Base-by-base conservation (phyloP, 306 rosid genomes). In the Glycyrrhiza uralensis region DNA sequence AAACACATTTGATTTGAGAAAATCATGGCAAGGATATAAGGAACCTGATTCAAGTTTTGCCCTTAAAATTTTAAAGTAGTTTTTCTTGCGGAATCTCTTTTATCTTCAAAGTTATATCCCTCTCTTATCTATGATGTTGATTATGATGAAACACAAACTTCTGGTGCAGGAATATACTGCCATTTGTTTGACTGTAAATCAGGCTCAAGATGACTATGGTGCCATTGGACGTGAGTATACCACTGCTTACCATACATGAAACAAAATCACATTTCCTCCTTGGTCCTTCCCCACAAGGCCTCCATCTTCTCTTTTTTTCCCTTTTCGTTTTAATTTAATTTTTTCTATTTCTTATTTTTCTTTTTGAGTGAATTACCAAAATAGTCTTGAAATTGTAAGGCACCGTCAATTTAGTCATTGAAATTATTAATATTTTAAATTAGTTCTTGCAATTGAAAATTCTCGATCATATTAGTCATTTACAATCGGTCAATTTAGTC, bases 181-280 rank as follows among this genome's bases (percentile, higher is more conserved):
- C 42, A 60, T 79, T 50, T 89, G 91, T 78, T 81, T 86, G 73
- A 65, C 89, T 10, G 32, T 86, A 45, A 6, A 3, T 4, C 57
- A 28, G 10, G 11, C 61, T 1, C 82, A 76, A 32, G 76, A 59
- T 0, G 66, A 83, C 18, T 73, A 65, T 75, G 81, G 49, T 70
- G 62, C 81, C 65, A 82, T 89, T 74, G 95, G 95, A 80, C 91
- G 95, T 86, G 69, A 89, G 95, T 82, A 57, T 65, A 60, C 49
- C 33, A 35, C 60, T 60, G 54, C 59, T 60, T 56, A 10, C 20
- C 30, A 7, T 62, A 17, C 12, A 44, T 11, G 64, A 68, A 73
- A 56, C 68, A 52, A 10, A 62, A 33, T 58, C 41, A 3, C 50
- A 39, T 66, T 57, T 58, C 30, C 33, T 41, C 24, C 72, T n/a